phyloP scores from a whole-genome alignment of 1,284 basidiomycete genomes.

The Rhodotorula sp. region DNA sequence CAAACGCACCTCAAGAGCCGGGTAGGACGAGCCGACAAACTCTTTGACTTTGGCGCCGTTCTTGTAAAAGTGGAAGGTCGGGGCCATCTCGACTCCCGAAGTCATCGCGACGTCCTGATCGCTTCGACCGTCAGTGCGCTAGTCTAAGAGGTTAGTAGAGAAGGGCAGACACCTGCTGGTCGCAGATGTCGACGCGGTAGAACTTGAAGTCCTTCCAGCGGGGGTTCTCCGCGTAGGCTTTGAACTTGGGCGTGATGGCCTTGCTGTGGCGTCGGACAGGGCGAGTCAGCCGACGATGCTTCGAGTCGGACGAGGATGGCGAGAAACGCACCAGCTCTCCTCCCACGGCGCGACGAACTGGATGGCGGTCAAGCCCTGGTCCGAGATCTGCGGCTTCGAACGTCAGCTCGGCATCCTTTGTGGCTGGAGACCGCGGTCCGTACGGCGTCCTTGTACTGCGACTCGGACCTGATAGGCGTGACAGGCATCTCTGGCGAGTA shows the following conservation, averaged over 20 bases:
- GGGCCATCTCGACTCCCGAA: constrained; percentile 26
- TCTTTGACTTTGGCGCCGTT: constrained; percentile 31
- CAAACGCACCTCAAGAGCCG: constrained; percentile 30
- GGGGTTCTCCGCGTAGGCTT: constrained; percentile 14
- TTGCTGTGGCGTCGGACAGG: constrained; percentile 10
- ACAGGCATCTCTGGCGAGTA: constrained; percentile 24
- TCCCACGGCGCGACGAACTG: constrained; percentile 36
- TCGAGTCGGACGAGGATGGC: not conserved
- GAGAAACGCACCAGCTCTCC: constrained; percentile 18
- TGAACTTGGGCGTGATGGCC: constrained; percentile 34
- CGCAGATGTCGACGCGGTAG: constrained; percentile 37
- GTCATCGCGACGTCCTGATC: constrained; percentile 35
- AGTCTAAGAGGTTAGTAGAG: not conserved
- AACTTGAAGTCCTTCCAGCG: constrained; percentile 23
- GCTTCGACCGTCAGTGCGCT: rapidly evolving
- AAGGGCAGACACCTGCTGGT: constrained; percentile 21
- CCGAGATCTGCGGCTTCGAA: not conserved
- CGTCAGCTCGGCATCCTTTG: not conserved
- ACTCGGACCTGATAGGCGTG: constrained; percentile 21
- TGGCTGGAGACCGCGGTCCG: not conserved
- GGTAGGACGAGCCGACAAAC: constrained; percentile 31
- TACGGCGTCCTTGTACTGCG: constrained; percentile 29
- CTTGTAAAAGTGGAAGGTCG: constrained; percentile 33
- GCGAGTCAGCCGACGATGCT: not conserved
- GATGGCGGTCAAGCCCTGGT: constrained; percentile 5